Evolutionary conservation across 2,329 filamentous ascomycete species (phyloP), one percentile per base, ranked within the genome.

Genomic region (Aspergillus melleus): DNA sequence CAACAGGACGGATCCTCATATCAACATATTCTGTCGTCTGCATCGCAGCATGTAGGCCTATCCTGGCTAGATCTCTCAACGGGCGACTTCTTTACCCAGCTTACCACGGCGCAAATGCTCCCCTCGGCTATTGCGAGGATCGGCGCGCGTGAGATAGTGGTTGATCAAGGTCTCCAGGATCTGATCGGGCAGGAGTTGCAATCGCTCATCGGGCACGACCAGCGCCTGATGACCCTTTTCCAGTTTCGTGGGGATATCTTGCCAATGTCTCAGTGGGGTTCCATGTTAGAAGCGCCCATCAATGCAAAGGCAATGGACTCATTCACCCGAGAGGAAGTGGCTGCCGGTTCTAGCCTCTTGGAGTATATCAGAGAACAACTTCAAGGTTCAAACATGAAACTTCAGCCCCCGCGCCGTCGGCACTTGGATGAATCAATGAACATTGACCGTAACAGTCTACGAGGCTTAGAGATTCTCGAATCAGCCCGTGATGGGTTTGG

Each of bases 51-150:
- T 50, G 80, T 96, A 58, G 95, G 95, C 3, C 80, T 99, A 53
- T 91, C 95, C 46, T 99, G 95, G 95, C 81, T 98, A 51, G 95
- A 99, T 76, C 79, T 98, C 26, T 97, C 95, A 9, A 99, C 95
- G 2, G 95, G 95, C 14, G 90, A 94, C 68, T 99, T 99, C 76
- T 92, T 88, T 70, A 96, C 92, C 0, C 92, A 98, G 71, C 81
- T 81, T 19, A 88, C 90, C 0, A 88, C 88, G 20, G 76, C 93
- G 8, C 80, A 85, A 53, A 87, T 88, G 57, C 79, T 99, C 4
- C 83, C 90, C n/a, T 92, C 93, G 10, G 87, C 90, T 20, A 81
- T 98, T 54, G 90, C 93, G 29, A 88, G 94, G 26, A 89, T 98
- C 63, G 86, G 87, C 19, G 92, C 95, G 1, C 85, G 89, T 49